Evolutionary conservation across 345 rosid genomes (phyloP), one percentile per base, ranked within the genome.

Genomic region (Populus simonii): DNA sequence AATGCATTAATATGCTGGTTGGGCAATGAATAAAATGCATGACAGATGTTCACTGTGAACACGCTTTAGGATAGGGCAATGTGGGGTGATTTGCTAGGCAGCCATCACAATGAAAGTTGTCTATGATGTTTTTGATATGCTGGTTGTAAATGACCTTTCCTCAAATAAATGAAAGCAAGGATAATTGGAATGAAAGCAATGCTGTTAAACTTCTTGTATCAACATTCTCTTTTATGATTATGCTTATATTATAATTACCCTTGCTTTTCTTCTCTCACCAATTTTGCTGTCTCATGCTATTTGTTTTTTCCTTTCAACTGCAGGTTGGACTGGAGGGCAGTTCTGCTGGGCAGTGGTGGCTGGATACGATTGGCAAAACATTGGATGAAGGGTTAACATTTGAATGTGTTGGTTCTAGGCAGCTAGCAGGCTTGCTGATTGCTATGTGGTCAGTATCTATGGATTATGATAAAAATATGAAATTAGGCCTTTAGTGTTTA

Each of bases 241-340:
- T n/a, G 63, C 63, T 57, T n/a, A 57, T 57, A 57, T 57, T 57
- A 20, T 41, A 38, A 0, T 13, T 41, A n/a, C 68, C 29, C 33
- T 59, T 27, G 25, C 39, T 53, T 71, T 62, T 29, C 31, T 72
- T 69, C 74, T 74, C 61, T 70, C 31, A 33, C 1, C 17, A 5
- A n/a, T 31, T 55, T 61, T 78, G 18, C 53, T 74, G 81, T 74
- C 22, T 63, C 39, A 2, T 70, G 69, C 15, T 49, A 27, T 39
- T 35, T 57, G 7, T 17, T 27, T 62, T 72, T 78, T 79, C 81
- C 31, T 73, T 35, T 45, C n/a, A 71, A 83, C 73, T 89, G 79
- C 88, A 95, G 99, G 97, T 95, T 85, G 99, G 99, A 87, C 93
- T 96, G 75, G 99, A 96, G 88, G 98, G 98, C 79, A 96, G 99